Base-by-base conservation (phyloP, 208 protist genomes). In the Leptomonas pyrrhocoris region DNA sequence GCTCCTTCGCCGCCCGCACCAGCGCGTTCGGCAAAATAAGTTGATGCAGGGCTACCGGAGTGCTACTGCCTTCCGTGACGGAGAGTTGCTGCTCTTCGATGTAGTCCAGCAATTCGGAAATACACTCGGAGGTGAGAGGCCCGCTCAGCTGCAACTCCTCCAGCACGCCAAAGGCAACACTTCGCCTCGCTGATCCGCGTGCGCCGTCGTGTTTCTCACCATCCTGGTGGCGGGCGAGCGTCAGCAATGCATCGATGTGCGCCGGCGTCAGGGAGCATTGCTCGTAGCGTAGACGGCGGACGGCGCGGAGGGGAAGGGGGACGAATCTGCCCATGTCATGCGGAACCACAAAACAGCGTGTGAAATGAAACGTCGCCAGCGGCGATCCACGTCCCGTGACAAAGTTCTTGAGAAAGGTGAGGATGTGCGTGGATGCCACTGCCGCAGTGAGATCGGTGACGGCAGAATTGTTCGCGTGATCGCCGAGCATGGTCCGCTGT, bases 111-210 rank as follows among this genome's bases (percentile, higher is more conserved):
- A 94, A 30, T 12, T 81, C 79, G 0, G 65, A 51, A 18, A 92
- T 61, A 23, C 68, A 71, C 27, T 91, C 79, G 2, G 57, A 54
- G 12, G 85, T 92, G 11, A 94, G 68, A 4, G 84, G n/a, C 16
- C 88, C 88, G 45, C 85, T 85, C 4, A 94, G 73, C 57, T 94
- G 88, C 42, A 94, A 73, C 50, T 87, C 81, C 51, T 76, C 53
- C 7, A 94, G 70, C 4, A 28, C 50, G 5, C 63, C 46, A 34
- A 89, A 77, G 1, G 71, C 21, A 23, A 34, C 2, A 12, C 28
- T 6, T 38, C 30, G 28, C 38, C 40, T 18, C 0, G 9, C 63
- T 30, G 63, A 16, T 0, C 58, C 66, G 7, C 21, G 6, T 2
- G 15, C 31, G 28, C 49, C 31, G 53, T 31, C 69, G 30, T 48